Conservation (phyloP, 2,329 filamentous ascomycete species). For the Fusarium tanahbumbuense region DNA sequence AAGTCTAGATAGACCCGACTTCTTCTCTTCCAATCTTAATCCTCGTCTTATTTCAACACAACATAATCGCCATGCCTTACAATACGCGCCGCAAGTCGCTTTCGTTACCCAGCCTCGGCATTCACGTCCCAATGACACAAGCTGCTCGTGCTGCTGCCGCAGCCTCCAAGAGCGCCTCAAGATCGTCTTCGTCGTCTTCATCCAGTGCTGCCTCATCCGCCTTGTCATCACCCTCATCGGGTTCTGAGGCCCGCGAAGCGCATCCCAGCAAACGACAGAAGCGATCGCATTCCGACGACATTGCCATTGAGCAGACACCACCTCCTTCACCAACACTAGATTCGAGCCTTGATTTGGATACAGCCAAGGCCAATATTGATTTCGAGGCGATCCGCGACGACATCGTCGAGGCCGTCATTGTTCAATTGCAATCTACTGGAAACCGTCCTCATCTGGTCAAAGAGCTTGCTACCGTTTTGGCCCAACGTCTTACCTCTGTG, state of each 20-base stretch:
- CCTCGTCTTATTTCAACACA: constrained; percentile 22
- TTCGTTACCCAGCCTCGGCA: constrained; percentile 91
- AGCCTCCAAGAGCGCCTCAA: constrained; percentile 57
- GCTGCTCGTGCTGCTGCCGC: constrained; percentile 67
- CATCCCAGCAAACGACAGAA: constrained; percentile 77
- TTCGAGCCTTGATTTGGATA: constrained; percentile 47
- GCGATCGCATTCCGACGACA: constrained; percentile 82
- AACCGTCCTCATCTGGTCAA: constrained; percentile 96
- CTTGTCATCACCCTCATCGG: constrained; percentile 49
- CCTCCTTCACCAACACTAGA: constrained; percentile 54
- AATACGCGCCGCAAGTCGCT: constrained; percentile 97
- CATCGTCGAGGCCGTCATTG: constrained; percentile 90
- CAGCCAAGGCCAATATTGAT: constrained; percentile 59
- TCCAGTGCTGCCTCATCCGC: constrained; percentile 47
- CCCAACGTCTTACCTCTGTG: constrained; percentile 81
- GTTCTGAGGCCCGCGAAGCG: constrained; percentile 48
- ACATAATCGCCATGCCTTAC: constrained; percentile 76
- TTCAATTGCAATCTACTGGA: constrained; percentile 87
- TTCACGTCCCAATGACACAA: constrained; percentile 80
- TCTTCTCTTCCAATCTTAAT: constrained; percentile 9
- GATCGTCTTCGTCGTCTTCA: constrained; percentile 43
- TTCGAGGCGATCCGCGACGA: constrained; percentile 91
- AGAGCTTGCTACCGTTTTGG: constrained; percentile 85
- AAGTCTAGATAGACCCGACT: constrained; percentile 25
- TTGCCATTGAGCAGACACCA: constrained; percentile 84